These are phyloP conservation scores for Simmondsia chinensis DNA, from an alignment of 148 eudicot genomes.

Conservation along the genomic window DNA sequence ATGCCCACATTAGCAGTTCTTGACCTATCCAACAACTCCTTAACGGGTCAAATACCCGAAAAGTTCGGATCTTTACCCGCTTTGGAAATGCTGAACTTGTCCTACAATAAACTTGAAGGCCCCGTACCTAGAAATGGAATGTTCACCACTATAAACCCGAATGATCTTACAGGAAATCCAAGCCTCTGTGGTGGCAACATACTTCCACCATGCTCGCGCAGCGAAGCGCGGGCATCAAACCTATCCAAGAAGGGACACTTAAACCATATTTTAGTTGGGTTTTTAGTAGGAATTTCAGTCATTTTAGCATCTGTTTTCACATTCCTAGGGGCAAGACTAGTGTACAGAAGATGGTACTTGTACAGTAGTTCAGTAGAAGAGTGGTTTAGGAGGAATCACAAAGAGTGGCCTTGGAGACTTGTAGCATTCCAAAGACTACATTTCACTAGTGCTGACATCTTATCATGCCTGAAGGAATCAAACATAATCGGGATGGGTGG, in stretches of 20 bases:
- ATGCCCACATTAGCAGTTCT: slow-evolving; percentile 72
- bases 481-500: slow-evolving; percentile 42
- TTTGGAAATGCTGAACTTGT: slow-evolving; percentile 60
- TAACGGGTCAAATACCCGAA: slow-evolving; percentile 61
- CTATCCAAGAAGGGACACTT: slow-evolving; percentile 17
- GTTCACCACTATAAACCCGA: slow-evolving; percentile 58
- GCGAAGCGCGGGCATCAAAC: slow-evolving; percentile 11
- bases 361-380: slow-evolving; percentile 49
- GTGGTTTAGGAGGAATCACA: slow-evolving; percentile 34
- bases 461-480: slow-evolving; percentile 32
- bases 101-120: slow-evolving; percentile 70
- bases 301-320: slow-evolving; percentile 30
- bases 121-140: slow-evolving; percentile 64
- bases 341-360: slow-evolving; percentile 58
- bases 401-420: slow-evolving; percentile 89
- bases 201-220: slow-evolving; percentile 53
- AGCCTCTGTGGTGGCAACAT: slow-evolving; percentile 80
- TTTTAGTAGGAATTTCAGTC: slow-evolving; percentile 41
- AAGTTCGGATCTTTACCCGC: slow-evolving; percentile 75
- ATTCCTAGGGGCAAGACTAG: slow-evolving; percentile 22
- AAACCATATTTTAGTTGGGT: slow-evolving; percentile 44
- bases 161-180: slow-evolving; percentile 60
- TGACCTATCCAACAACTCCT: slow-evolving; percentile 74
- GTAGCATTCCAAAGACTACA: slow-evolving; percentile 81
- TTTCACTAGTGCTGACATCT: slow-evolving; percentile 60